Base-by-base conservation (phyloP, 2,329 filamentous ascomycete genomes). In the Colletotrichum sp. region DNA sequence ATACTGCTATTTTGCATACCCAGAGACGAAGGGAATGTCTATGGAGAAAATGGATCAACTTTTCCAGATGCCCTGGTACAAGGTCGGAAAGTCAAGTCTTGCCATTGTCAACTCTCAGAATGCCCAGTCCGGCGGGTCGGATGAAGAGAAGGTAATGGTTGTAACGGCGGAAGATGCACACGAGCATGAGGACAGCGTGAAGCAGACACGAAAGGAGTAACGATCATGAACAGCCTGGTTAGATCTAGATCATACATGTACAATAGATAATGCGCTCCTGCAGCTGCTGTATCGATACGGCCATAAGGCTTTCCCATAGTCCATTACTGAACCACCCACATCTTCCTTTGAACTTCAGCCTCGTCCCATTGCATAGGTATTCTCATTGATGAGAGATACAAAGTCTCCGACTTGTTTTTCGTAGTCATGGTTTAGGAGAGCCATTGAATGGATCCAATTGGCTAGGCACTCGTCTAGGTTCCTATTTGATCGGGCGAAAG, bases 1-100 rank as follows among this genome's bases (percentile, higher is more conserved):
- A 2, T 52, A 66, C 36, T 83, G 86, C 0, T 87, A 85, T 73
- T 84, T 87, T 75, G 86, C 85, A 77, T 86, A 86, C 57, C 82
- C 84, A 0, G 85, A 86, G 78, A 86, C 84, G 0, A 79, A 81
- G 1, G 85, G 85, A 21, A 0, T 69, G 34, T 69, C 71, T 5
- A 60, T 74, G 28, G 71, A 74, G 28, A 39, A 36, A 44, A 74
- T 74, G 71, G 71, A 69, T 62, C 57, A 69, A 10, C 65, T 74
- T 21, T 74, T 65, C n/a, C 24, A 24, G 21, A 66, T 66, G 63
- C 63, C 63, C 8, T 66, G 63, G 36, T 52, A 49, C 24, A 16
- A 28, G 8, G 63, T 66, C 16, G 36, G 63, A 26, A 66, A 28
- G n/a, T 32, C 32, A 21, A 64, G 60, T 28, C 24, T 59, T 28